These are phyloP conservation scores for Iris pallida DNA, from an alignment of 116 monocot genomes.

Conservation along the genomic window DNA sequence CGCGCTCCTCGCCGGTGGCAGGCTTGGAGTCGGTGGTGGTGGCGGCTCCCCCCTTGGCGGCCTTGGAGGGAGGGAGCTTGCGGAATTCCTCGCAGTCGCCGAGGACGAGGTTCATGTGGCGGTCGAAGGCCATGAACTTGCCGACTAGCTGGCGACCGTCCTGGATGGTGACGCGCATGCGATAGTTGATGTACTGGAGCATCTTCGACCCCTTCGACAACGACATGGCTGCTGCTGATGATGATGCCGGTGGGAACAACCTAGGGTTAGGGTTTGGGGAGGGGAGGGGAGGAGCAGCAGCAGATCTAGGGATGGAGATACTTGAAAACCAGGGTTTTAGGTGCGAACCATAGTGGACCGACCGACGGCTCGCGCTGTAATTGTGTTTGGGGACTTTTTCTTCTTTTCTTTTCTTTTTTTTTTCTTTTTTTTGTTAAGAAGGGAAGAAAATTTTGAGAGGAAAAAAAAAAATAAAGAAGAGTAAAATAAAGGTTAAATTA, in stretches of 20 bases:
- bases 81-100: slow-evolving; percentile 96
- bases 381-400: too few species aligned
- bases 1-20: slow-evolving; percentile 38
- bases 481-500: too few species aligned
- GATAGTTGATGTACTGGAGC: slow-evolving; percentile 98
- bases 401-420: too few species aligned
- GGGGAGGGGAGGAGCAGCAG: neutral
- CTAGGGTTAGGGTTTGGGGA: neutral
- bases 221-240: slow-evolving; percentile 55
- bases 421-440: too few species aligned
- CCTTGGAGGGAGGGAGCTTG: slow-evolving; percentile 53
- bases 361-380: too few species aligned
- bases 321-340: too few species aligned
- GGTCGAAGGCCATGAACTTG: slow-evolving; percentile 99
- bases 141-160: slow-evolving; percentile 92
- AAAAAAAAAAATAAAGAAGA: too few species aligned
- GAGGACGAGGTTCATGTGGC: slow-evolving; percentile 99
- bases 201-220: slow-evolving; percentile 98
- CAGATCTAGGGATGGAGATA: too few species aligned
- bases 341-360: too few species aligned
- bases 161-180: slow-evolving; percentile 97
- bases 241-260: neutral
- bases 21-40: neutral
- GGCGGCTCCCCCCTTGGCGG: neutral
- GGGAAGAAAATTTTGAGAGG: too few species aligned